phyloP scores from a whole-genome alignment of 2,329 filamentous ascomycete species.

The Aureobasidium sp. region DNA sequence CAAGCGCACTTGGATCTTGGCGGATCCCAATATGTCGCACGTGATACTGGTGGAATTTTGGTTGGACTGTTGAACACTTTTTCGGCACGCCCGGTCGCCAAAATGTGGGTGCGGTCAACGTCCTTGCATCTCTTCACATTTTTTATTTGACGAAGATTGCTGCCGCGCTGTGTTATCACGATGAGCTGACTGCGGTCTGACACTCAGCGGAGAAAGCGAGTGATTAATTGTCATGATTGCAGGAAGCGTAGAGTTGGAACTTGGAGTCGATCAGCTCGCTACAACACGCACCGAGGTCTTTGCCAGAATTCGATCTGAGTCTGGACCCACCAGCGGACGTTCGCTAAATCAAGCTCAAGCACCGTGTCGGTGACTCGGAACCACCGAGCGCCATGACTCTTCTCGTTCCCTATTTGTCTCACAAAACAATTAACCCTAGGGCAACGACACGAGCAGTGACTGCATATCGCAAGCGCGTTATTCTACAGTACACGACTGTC shows the following conservation, averaged over 20 bases:
- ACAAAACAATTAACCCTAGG: neutral
- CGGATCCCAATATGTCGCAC: neutral
- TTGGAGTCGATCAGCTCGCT: neutral
- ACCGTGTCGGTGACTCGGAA: neutral
- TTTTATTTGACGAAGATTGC: neutral
- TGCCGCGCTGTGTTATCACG: neutral
- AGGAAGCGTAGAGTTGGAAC: neutral
- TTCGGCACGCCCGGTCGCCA: neutral
- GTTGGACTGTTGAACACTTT: neutral
- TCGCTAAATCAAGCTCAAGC: neutral
- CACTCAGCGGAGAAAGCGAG: neutral
- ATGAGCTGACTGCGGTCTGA: neutral
- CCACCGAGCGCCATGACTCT: neutral
- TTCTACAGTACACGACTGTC: neutral
- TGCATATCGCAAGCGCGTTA: neutral
- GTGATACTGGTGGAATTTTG: neutral
- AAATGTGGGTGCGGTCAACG: neutral
- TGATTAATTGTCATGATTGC: neutral
- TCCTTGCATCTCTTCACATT: neutral
- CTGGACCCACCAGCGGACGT: neutral
- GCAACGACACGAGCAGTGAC: neutral
- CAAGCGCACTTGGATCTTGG: neutral
- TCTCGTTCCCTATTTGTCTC: neutral
- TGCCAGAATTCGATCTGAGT: neutral
- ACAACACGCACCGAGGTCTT: neutral